Conservation (phyloP, 345 rosid species). For the Hypericum androsaemum region DNA sequence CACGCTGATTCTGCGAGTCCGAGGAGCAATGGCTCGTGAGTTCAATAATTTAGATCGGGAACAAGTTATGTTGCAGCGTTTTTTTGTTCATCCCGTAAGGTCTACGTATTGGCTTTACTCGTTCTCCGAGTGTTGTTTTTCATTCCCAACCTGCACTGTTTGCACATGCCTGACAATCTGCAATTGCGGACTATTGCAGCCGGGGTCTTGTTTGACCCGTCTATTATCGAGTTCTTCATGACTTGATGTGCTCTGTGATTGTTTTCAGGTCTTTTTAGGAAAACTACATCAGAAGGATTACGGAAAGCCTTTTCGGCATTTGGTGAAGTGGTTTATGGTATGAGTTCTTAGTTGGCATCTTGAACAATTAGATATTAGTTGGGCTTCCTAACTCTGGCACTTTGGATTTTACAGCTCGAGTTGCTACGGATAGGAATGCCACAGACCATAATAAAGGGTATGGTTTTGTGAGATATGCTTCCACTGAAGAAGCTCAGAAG, state of each 20-base stretch:
- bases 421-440: slow-evolving; percentile 54
- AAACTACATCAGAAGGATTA: slow-evolving; percentile 63
- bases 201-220: background rate
- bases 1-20: too few species aligned
- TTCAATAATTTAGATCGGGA: too few species aligned
- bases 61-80: too few species aligned
- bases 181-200: too few species aligned
- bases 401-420: slow-evolving; percentile 42
- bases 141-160: background rate
- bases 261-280: slow-evolving; percentile 68
- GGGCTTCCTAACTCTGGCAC: background rate
- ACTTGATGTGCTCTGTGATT: background rate
- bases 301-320: slow-evolving; percentile 59
- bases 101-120: too few species aligned
- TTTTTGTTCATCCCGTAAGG: too few species aligned
- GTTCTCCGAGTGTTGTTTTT: background rate
- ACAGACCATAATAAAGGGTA: slow-evolving; percentile 87
- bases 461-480: slow-evolving; percentile 78
- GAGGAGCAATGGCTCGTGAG: too few species aligned
- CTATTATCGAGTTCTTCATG: background rate
- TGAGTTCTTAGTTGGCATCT: slow-evolving; percentile 8
- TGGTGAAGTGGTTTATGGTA: slow-evolving; percentile 78
- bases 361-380: background rate
- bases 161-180: too few species aligned
- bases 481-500: slow-evolving; percentile 70